Conservation (phyloP, 768 basidiomycete species). For the Russula lepida region DNA sequence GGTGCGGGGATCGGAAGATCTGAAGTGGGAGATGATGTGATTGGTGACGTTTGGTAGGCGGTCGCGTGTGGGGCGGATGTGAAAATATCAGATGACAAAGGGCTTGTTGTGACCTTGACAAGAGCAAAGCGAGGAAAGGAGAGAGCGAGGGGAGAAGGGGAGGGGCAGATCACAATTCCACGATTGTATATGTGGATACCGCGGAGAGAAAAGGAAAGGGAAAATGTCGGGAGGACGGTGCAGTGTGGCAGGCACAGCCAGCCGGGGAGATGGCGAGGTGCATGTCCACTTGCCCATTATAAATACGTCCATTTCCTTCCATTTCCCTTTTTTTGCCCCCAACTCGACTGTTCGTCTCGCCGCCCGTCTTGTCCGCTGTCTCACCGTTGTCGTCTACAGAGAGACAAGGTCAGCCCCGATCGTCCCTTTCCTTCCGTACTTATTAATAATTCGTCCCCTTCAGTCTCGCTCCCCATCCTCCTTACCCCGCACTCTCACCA, state of each 20-base stretch:
- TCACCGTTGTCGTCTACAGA: constrained; percentile 5
- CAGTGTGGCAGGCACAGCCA: constrained; percentile 15
- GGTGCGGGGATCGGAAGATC: constrained; percentile 15
- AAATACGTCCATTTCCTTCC: constrained; percentile 16
- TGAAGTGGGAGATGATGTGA: constrained; percentile 15
- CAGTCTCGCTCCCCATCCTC: background rate
- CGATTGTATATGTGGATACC: constrained; percentile 10
- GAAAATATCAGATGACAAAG: constrained; percentile 17
- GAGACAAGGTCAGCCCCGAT: constrained; percentile 18
- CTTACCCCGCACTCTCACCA: background rate
- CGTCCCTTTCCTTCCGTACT: background rate
- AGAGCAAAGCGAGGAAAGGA: background rate
- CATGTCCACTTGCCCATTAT: constrained; percentile 1
- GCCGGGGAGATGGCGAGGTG: constrained; percentile 10
- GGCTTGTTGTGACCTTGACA: constrained; percentile 11
- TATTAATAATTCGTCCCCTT: constrained; percentile 12
- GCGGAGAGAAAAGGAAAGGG: background rate
- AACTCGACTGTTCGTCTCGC: constrained; percentile 11
- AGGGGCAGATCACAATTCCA: constrained; percentile 10
- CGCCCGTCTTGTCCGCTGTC: background rate
- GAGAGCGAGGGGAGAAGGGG: background rate
- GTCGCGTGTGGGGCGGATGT: constrained; percentile 6
- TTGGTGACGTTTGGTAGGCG: constrained; percentile 13
- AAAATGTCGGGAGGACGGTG: constrained; percentile 7
- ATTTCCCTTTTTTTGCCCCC: constrained; percentile 20